Percentiles rank a stretch among this genome's conserved stretches.
These are phyloP conservation scores for Lasiodiplodia theobromae DNA, from an alignment of 2,329 filamentous ascomycete genomes.

Conservation along the genomic window DNA sequence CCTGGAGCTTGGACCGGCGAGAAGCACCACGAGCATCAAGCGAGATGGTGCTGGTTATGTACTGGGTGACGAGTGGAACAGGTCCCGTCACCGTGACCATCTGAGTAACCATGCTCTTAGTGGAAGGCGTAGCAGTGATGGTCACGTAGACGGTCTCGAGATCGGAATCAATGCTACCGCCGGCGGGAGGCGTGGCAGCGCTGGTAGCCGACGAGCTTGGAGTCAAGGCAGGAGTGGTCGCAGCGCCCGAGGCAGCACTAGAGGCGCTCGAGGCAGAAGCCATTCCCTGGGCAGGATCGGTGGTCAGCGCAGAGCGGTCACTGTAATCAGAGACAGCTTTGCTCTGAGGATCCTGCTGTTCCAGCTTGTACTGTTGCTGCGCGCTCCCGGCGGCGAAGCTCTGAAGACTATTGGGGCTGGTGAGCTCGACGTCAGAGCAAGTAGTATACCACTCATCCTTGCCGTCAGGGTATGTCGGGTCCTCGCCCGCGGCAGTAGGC, in stretches of 20 bases:
- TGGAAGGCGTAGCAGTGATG: slow-evolving; percentile 10
- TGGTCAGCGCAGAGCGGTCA: slow-evolving; percentile 48
- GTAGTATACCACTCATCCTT: slow-evolving; percentile 63
- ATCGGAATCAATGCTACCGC: not conserved
- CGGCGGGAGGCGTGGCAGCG: not conserved
- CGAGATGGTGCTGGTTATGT: slow-evolving; percentile 15
- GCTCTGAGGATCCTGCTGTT: slow-evolving; percentile 52
- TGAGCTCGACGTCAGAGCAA: slow-evolving; percentile 59
- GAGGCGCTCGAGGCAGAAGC: slow-evolving; percentile 2
- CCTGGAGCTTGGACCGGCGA: slow-evolving; percentile 7
- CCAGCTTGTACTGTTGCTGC: slow-evolving; percentile 35
- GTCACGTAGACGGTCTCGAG: slow-evolving; percentile 26
- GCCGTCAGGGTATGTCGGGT: slow-evolving; percentile 46
- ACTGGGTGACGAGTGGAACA: slow-evolving; percentile 7
- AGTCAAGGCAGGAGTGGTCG: slow-evolving; percentile 13
- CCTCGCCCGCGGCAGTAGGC: slow-evolving; percentile 62
- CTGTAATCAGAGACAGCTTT: slow-evolving; percentile 49
- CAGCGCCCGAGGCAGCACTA: slow-evolving; percentile 4
- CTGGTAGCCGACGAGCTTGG: not conserved
- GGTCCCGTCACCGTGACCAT: slow-evolving; percentile 21
- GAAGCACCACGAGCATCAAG: slow-evolving; percentile 2
- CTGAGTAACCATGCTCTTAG: slow-evolving; percentile 6
- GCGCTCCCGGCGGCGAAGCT: slow-evolving; percentile 12
- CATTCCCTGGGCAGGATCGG: slow-evolving; percentile 33
- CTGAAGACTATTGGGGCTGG: slow-evolving; percentile 33